Evolutionary conservation across 306 rosid genomes (phyloP).

Genomic region (Begonia fuchsioides): DNA sequence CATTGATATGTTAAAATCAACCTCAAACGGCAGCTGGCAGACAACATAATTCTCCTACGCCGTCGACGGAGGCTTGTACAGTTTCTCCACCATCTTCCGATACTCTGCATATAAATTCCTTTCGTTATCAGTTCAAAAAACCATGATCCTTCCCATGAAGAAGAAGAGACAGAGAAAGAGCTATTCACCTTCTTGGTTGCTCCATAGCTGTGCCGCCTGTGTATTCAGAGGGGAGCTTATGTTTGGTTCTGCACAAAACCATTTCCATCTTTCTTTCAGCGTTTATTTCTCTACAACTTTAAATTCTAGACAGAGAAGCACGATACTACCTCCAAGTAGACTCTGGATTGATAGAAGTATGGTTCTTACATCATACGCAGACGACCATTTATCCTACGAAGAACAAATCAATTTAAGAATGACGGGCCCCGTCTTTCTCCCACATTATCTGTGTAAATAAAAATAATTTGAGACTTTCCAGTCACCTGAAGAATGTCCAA

Average conservation of each 20-base stretch:
- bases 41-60: constrained; percentile 2
- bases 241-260: constrained; percentile 46
- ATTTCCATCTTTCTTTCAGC: neutral
- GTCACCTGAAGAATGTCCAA: constrained; percentile 96
- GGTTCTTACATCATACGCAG: constrained; percentile 78
- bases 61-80: constrained; percentile 44
- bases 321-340: constrained; percentile 83
- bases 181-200: constrained; percentile 70
- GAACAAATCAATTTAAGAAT: neutral
- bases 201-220: constrained; percentile 93
- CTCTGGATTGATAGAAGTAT: constrained; percentile 67
- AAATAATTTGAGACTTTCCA: neutral
- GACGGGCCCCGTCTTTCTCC: no score
- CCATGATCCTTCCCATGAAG: neutral
- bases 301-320: no score
- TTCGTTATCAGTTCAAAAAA: neutral
- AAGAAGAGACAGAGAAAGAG: no score
- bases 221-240: constrained; percentile 80
- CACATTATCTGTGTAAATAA: no score
- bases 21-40: no score
- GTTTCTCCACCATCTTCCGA: constrained; percentile 85
- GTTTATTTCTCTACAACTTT: no score
- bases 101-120: constrained; percentile 31
- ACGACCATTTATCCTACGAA: constrained; percentile 70
- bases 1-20: no score